Evolutionary conservation across 2,329 filamentous ascomycete genomes (phyloP).

Genomic region (Microdochium bolleyi): DNA sequence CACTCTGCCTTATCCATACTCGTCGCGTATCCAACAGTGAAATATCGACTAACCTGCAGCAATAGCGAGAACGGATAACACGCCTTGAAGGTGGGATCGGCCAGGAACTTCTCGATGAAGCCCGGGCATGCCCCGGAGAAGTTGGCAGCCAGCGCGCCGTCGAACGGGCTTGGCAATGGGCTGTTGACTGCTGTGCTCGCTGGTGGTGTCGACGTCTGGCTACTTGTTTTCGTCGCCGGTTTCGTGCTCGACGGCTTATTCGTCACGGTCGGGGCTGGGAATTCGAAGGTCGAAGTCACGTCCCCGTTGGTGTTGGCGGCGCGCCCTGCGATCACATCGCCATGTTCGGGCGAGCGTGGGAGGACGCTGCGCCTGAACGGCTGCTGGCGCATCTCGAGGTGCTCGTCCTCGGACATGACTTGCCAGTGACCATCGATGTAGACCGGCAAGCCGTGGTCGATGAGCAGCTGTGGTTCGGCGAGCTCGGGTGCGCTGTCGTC

Average conservation of each 20-base stretch:
- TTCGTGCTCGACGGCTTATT: conserved; percentile 1
- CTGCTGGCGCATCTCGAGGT: conserved; percentile 14
- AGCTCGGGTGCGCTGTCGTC: conserved; percentile 12
- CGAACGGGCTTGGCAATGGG: conserved; percentile 57
- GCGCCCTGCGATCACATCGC: neutral
- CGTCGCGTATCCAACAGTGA: conserved; percentile 1
- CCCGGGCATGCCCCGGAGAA: conserved; percentile 54
- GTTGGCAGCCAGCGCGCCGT: conserved; percentile 54
- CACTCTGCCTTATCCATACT: conserved; percentile 14
- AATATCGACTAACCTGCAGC: conserved; percentile 51
- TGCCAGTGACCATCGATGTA: conserved; percentile 25
- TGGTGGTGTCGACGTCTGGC: conserved; percentile 6
- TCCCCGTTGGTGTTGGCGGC: conserved; percentile 5
- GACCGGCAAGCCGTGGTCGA: conserved; percentile 26
- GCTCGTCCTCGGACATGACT: conserved; percentile 25
- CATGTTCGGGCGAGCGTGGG: neutral
- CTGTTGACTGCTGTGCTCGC: conserved; percentile 21
- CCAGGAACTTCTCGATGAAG: conserved; percentile 63
- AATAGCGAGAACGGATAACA: conserved; percentile 84
- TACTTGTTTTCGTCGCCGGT: neutral
- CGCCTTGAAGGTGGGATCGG: conserved; percentile 55
- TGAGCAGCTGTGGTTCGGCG: conserved; percentile 20
- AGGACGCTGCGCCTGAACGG: neutral
- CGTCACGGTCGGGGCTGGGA: conserved; percentile 20
- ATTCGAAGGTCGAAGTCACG: conserved; percentile 20